Evolutionary conservation across 1,284 basidiomycete species (phyloP).

Genomic region (Puccinia novopanici): DNA sequence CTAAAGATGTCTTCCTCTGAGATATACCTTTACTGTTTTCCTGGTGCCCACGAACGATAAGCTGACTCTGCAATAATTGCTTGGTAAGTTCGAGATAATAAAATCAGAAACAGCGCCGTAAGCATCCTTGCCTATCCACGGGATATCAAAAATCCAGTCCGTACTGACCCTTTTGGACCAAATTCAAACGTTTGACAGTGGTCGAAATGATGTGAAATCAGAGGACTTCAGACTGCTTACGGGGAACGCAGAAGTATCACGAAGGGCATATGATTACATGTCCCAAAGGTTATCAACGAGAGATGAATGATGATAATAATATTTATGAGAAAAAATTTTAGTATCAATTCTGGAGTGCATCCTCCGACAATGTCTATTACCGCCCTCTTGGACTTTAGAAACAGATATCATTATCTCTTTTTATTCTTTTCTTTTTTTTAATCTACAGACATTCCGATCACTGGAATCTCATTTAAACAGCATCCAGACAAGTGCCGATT

Average conservation of each 20-base stretch:
- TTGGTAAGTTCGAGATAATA: conserved; percentile 28
- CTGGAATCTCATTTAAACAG: background rate
- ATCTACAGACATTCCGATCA: background rate
- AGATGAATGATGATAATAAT: background rate
- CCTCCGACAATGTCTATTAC: background rate
- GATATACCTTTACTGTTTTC: background rate
- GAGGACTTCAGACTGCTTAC: conserved; percentile 36
- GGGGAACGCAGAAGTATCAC: conserved; percentile 4
- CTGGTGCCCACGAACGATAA: background rate
- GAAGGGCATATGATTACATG: conserved; percentile 13
- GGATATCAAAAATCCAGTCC: background rate
- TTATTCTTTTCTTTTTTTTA: background rate
- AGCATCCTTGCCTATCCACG: background rate
- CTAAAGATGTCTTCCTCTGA: background rate
- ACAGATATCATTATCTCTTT: background rate
- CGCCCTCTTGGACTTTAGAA: background rate
- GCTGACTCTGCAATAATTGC: background rate
- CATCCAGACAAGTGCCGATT: too few species aligned
- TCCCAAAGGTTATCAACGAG: background rate
- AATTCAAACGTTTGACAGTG: conserved; percentile 2
- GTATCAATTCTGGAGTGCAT: background rate
- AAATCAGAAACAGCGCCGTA: conserved; percentile 37
- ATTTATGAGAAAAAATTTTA: background rate
- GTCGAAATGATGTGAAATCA: conserved; percentile 16
- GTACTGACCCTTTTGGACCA: background rate